Base-by-base conservation (phyloP, 345 rosid genomes). In the Erodium maritimum region DNA sequence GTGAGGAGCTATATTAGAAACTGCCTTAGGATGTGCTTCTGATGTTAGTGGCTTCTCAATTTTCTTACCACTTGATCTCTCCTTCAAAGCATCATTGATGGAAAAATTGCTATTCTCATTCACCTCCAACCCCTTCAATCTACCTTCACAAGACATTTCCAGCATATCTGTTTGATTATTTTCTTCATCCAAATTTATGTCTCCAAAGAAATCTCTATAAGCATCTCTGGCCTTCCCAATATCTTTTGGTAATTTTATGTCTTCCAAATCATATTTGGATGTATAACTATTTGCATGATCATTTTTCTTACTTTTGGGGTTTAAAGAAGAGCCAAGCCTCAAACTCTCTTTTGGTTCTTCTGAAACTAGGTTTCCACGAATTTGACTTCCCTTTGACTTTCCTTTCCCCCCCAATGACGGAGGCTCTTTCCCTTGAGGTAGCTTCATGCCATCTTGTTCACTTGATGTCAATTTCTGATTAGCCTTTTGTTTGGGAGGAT, bases 121-220 rank as follows among this genome's bases (percentile, higher is more conserved):
- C 51, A 63, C 58, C 55, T 65, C 69, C 25, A 59, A 50, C 61
- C 71, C 84, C 67, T 76, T 79, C 64, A 23, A 34, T 58, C 54
- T 58, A 52, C 74, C 73, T 53, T 68, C 75, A 58, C 69, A 54
- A 48, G 42, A 65, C 46, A 62, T 75, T 19, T 76, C 80, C 63
- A 67, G 18, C 6, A 71, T 64, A 75, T 71, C 65, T 21, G 37
- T 55, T 18, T 59, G 79, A 61, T 69, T 80, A 73, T 83, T 95
- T 62, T 83, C 91, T 61, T 61, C 71, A 20, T 85, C 96, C 55
- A 75, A 67, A 57, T 78, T 82, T 0, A 77, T 67, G 54, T 90
- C 99, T 61, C 97, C 96, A 68, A 83, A 83, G 69, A 82, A 82
- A 19, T 83, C 97, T 70, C 67, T 81, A 64, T 85, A 82, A 48